Evolutionary conservation across 1,284 basidiomycete genomes (phyloP).

Genomic region (Pseudozyma hubeiensis): DNA sequence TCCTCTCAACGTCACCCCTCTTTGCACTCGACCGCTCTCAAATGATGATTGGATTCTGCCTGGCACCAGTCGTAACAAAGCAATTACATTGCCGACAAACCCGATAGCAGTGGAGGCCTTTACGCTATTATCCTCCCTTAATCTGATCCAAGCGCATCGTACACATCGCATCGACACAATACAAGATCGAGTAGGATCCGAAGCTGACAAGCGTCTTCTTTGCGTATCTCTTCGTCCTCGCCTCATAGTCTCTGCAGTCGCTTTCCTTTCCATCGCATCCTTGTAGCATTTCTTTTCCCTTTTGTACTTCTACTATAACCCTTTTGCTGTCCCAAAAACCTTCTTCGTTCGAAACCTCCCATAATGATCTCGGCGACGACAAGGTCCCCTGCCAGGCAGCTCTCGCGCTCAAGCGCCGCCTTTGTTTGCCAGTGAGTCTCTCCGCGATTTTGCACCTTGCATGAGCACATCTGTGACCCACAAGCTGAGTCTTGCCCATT

Average conservation of each 20-base stretch:
- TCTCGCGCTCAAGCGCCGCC: conserved; percentile 10
- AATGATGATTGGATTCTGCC: conserved; percentile 59
- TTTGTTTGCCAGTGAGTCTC: conserved; percentile 42
- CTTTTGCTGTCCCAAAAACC: background rate
- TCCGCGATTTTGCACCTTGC: background rate
- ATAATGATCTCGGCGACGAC: conserved; percentile 11
- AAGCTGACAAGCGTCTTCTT: conserved; percentile 9
- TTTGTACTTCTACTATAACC: conserved; percentile 39
- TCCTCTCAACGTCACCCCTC: background rate
- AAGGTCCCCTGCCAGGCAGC: conserved; percentile 9
- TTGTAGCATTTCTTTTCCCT: conserved; percentile 3
- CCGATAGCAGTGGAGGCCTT: conserved; percentile 53
- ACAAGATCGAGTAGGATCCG: background rate
- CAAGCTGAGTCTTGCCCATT: no score
- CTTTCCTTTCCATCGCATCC: background rate
- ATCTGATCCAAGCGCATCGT: conserved; percentile 29
- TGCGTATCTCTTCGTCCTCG: background rate
- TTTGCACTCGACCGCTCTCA: conserved; percentile 2
- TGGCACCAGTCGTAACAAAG: conserved; percentile 59
- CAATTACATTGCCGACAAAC: conserved; percentile 52
- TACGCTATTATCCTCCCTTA: conserved; percentile 58
- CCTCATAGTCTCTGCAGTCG: background rate
- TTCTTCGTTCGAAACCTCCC: background rate
- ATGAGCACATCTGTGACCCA: conserved; percentile 19
- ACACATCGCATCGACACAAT: background rate